These are phyloP conservation scores for Claviceps capensis DNA, from an alignment of 2,329 filamentous ascomycete genomes.

Conservation along the genomic window DNA sequence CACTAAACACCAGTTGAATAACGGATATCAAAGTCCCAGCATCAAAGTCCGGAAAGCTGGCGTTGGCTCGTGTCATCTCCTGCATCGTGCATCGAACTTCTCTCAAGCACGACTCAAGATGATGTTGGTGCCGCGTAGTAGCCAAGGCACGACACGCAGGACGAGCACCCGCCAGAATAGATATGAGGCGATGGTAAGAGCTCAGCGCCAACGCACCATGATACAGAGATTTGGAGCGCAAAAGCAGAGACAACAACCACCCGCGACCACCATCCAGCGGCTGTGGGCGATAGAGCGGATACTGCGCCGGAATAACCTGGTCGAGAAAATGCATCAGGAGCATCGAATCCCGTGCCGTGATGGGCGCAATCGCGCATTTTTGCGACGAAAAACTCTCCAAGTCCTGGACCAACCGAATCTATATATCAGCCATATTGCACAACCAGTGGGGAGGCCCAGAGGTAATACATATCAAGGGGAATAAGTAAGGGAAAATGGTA, in stretches of 20 bases:
- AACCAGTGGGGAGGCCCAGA: not conserved
- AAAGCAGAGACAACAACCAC: conserved; percentile 14
- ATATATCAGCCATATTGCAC: not conserved
- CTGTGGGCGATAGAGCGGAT: conserved; percentile 13
- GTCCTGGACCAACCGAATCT: not conserved
- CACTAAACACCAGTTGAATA: not conserved
- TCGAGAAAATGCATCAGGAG: conserved; percentile 16
- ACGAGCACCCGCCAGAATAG: not conserved
- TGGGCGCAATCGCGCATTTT: not conserved
- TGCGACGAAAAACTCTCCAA: not conserved
- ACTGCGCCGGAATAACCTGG: conserved; percentile 16
- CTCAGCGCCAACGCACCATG: conserved; percentile 15
- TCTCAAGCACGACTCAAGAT: not conserved
- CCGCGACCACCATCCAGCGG: conserved; percentile 14
- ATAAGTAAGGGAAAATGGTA: not conserved
- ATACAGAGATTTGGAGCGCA: conserved; percentile 10
- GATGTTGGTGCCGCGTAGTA: not conserved
- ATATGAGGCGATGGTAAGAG: conserved; percentile 14
- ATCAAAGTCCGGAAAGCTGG: not conserved
- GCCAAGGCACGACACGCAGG: not conserved
- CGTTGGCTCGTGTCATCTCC: not conserved
- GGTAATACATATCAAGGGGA: not conserved
- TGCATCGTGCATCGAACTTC: not conserved
- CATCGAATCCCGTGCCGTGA: conserved; percentile 12
- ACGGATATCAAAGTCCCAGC: not conserved